Evolutionary conservation across 345 rosid species (phyloP).

Genomic region (Eucalyptus viminalis): DNA sequence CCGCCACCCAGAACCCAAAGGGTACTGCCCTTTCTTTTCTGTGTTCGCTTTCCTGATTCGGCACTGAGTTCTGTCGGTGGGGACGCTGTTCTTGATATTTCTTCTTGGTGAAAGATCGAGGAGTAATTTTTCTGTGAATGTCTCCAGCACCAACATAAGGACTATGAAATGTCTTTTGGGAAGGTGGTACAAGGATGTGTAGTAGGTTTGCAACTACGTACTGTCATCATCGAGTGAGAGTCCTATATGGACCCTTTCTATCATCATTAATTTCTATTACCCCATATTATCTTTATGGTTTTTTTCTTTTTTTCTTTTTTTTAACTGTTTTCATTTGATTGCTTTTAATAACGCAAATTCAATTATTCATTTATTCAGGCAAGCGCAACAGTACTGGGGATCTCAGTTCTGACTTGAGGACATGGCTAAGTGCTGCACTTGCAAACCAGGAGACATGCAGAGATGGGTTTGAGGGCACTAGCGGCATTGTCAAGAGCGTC

Average conservation of each 20-base stretch:
- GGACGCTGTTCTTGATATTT: not conserved
- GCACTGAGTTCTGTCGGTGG: not conserved
- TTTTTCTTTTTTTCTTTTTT: too few species aligned
- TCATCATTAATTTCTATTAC: not conserved
- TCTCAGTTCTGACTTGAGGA: constrained; percentile 49
- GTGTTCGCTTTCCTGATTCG: not conserved
- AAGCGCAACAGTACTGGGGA: constrained; percentile 59
- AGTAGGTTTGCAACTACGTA: not conserved
- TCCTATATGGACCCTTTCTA: not conserved
- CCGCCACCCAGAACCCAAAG: constrained; percentile 2
- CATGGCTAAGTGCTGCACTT: constrained; percentile 81
- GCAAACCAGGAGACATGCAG: constrained; percentile 71
- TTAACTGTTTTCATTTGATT: not conserved
- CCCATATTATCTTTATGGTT: not conserved
- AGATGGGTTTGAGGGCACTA: constrained; percentile 66
- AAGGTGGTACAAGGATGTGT: not conserved
- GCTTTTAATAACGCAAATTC: not conserved
- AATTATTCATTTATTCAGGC: constrained; percentile 12
- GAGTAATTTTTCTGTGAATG: too few species aligned
- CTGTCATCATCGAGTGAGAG: not conserved
- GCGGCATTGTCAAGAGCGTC: constrained; percentile 26
- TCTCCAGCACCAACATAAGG: not conserved
- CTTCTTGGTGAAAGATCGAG: not conserved
- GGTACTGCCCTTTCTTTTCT: not conserved
- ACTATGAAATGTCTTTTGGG: not conserved